These are phyloP conservation scores for Saccharomycopsis fibuligera DNA, from an alignment of 805 yeast species.

Conservation along the genomic window DNA sequence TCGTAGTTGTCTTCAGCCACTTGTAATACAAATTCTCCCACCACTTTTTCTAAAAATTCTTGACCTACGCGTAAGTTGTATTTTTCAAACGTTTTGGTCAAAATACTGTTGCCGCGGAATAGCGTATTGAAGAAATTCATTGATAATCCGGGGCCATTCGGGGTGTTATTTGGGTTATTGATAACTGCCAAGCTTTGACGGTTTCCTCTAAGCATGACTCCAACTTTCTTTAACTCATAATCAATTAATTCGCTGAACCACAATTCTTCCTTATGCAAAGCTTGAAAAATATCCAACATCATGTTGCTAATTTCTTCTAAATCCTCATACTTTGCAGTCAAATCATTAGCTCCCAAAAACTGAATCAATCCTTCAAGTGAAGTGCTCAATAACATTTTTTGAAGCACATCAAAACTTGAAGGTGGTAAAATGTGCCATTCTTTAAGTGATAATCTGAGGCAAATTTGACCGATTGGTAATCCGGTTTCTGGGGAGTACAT, in stretches of 20 bases:
- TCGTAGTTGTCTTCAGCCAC: conserved; percentile 42
- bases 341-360: conserved; percentile 33
- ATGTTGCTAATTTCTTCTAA: conserved; percentile 53
- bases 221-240: conserved; percentile 47
- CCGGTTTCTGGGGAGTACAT: conserved; percentile 28
- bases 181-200: neutral
- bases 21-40: conserved; percentile 63
- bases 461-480: conserved; percentile 50
- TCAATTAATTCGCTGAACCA: conserved; percentile 72
- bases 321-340: conserved; percentile 31
- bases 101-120: conserved; percentile 79
- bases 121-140: conserved; percentile 50
- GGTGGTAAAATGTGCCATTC: conserved; percentile 58
- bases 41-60: conserved; percentile 64
- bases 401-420: conserved; percentile 53
- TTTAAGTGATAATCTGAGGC: conserved; percentile 42
- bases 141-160: conserved; percentile 16
- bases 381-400: conserved; percentile 49
- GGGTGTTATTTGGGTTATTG: neutral
- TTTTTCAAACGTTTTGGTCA: conserved; percentile 75
- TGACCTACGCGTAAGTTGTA: conserved; percentile 73
- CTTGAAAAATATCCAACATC: conserved; percentile 68
- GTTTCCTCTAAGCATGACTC: conserved; percentile 1
- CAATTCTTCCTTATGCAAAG: conserved; percentile 56
- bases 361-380: conserved; percentile 47